Evolutionary conservation across 1,139 yeast species (phyloP).

Genomic region (Yamadazyma songkhlaensis): DNA sequence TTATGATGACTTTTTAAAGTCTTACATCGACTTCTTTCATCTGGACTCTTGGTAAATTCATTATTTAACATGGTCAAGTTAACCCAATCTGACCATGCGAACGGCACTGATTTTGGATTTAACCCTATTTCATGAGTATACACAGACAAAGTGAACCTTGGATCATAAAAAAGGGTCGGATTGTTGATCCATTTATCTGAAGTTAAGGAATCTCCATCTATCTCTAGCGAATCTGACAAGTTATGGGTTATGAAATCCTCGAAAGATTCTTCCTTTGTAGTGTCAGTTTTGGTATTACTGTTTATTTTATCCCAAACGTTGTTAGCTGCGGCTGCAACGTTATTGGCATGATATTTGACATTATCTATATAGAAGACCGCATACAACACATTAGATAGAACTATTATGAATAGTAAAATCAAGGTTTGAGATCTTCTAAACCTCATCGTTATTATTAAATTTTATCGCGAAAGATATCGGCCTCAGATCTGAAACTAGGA

Average conservation of each 20-base stretch:
- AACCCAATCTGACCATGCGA: slow-evolving; percentile 33
- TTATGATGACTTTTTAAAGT: slow-evolving; percentile 23
- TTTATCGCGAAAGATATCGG: not conserved
- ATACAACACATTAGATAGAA: not conserved
- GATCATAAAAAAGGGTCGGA: slow-evolving; percentile 33
- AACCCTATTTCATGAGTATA: slow-evolving; percentile 25
- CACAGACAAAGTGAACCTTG: slow-evolving; percentile 38
- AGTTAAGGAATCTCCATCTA: slow-evolving; percentile 19
- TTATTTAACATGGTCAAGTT: slow-evolving; percentile 23
- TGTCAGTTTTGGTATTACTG: not conserved
- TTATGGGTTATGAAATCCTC: not conserved
- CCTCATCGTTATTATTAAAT: not conserved
- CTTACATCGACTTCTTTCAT: slow-evolving; percentile 16
- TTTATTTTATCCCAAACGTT: not conserved
- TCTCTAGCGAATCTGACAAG: not conserved
- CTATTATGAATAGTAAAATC: not conserved
- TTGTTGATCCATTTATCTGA: slow-evolving; percentile 17
- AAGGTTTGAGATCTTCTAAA: not conserved
- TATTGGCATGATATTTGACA: slow-evolving; percentile 1
- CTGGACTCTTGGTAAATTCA: slow-evolving; percentile 15
- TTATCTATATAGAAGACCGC: not conserved
- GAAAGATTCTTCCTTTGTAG: not conserved
- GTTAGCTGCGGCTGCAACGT: slow-evolving; percentile 1
- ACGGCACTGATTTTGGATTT: slow-evolving; percentile 20
- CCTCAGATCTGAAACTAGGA: too few species aligned